phyloP scores from a whole-genome alignment of 169 alveolate species.

The Amoebophrya sp. region DNA sequence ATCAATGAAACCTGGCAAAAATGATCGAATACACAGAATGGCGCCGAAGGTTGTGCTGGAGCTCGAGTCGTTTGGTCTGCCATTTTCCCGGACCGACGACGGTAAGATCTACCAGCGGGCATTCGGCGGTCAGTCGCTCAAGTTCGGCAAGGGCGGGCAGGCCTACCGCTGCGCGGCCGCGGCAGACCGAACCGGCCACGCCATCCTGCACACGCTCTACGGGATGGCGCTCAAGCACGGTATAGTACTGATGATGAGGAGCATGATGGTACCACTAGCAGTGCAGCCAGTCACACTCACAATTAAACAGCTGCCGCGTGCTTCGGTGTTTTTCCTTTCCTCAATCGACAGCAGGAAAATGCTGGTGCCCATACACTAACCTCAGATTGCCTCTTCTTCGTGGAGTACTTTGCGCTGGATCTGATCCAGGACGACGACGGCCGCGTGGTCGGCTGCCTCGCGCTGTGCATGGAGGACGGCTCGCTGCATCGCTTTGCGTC shows the following conservation, averaged over 20 bases:
- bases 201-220: conserved; percentile 92
- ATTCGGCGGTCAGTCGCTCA: conserved; percentile 91
- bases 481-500: conserved; percentile 88
- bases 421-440: conserved; percentile 73
- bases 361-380: neutral
- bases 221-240: conserved; percentile 55
- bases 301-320: neutral
- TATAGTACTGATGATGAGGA: neutral
- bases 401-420: conserved; percentile 91
- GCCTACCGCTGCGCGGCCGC: conserved; percentile 97
- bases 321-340: neutral
- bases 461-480: conserved; percentile 88
- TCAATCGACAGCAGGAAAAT: neutral
- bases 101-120: conserved; percentile 82
- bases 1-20: no score
- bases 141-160: conserved; percentile 94
- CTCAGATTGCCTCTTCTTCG: conserved; percentile 79
- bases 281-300: neutral
- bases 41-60: conserved; percentile 91
- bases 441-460: conserved; percentile 77
- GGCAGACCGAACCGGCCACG: conserved; percentile 97
- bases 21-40: no score
- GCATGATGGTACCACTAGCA: neutral
- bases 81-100: conserved; percentile 89
- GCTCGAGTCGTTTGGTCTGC: conserved; percentile 89